These are phyloP conservation scores for Dichotomocladium elegans DNA, from an alignment of 371 early-diverging fungal genomes.

Conservation along the genomic window DNA sequence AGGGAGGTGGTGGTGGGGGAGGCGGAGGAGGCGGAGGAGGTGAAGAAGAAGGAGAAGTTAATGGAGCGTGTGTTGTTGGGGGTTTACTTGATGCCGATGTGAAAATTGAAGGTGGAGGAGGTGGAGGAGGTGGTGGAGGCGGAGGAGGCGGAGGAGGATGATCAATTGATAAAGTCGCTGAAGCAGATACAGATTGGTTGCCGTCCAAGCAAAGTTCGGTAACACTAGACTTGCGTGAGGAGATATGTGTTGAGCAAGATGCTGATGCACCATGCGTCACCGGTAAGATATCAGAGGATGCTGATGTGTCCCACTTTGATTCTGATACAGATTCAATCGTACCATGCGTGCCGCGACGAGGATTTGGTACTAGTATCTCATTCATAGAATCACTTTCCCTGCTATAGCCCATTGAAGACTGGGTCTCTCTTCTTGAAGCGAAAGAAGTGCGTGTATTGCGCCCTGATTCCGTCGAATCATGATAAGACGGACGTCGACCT, in stretches of 20 bases:
- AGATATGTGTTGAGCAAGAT: neutral
- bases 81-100: constrained; percentile 1
- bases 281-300: neutral
- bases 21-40: constrained; percentile 18
- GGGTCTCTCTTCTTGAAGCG: neutral
- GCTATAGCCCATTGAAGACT: no score
- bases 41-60: constrained; percentile 11
- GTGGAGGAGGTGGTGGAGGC: constrained; percentile 8
- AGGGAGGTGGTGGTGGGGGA: constrained; percentile 46
- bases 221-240: neutral
- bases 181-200: neutral
- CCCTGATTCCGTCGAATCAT: no score
- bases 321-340: neutral
- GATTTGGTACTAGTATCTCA: neutral
- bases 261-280: neutral
- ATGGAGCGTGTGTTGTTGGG: constrained; percentile 3
- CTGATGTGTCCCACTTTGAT: neutral
- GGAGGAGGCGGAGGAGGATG: neutral
- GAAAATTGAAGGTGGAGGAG: constrained; percentile 9
- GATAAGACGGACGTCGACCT: no score
- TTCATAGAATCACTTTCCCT: neutral
- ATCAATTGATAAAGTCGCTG: neutral
- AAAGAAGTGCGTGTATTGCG: no score
- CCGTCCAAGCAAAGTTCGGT: neutral
- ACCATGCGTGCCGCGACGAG: neutral